Evolutionary conservation across 805 yeast genomes (phyloP).

Genomic region (Ogataea trehalophila): DNA sequence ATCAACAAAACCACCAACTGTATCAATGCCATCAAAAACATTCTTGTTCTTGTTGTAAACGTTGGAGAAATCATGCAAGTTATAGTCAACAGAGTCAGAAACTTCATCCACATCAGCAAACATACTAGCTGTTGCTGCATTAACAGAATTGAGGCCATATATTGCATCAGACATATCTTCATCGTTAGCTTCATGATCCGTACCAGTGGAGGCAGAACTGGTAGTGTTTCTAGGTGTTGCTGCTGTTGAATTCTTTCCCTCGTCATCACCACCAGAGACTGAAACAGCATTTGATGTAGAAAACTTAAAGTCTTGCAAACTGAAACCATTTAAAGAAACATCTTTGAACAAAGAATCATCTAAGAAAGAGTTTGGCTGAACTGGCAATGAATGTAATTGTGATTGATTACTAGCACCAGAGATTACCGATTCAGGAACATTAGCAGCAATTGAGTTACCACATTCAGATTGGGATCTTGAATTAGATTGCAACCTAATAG

Average conservation of each 20-base stretch:
- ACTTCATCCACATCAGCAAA: background rate
- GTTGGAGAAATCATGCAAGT: slow-evolving; percentile 2
- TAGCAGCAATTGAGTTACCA: slow-evolving; percentile 2
- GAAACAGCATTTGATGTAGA: background rate
- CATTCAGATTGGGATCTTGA: slow-evolving; percentile 20
- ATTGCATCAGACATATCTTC: background rate
- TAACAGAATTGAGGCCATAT: background rate
- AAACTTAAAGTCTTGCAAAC: slow-evolving; percentile 5
- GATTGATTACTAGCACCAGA: no score
- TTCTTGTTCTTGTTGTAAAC: background rate
- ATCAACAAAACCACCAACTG: no score
- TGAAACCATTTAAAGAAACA: slow-evolving; percentile 1
- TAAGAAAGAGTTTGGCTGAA: slow-evolving; percentile 8
- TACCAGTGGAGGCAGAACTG: background rate
- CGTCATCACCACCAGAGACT: background rate
- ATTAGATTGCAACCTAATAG: slow-evolving; percentile 10
- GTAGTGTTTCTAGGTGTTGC: no score
- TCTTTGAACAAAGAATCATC: slow-evolving; percentile 11
- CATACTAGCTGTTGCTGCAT: background rate
- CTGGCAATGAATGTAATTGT: background rate
- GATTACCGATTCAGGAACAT: background rate
- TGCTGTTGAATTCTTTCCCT: no score
- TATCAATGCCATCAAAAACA: no score
- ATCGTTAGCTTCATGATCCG: background rate
- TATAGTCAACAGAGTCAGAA: background rate